Evolutionary conservation across 1,284 basidiomycete species (phyloP), one percentile per base, ranked within the genome.

Genomic region (Irpex lacteus): DNA sequence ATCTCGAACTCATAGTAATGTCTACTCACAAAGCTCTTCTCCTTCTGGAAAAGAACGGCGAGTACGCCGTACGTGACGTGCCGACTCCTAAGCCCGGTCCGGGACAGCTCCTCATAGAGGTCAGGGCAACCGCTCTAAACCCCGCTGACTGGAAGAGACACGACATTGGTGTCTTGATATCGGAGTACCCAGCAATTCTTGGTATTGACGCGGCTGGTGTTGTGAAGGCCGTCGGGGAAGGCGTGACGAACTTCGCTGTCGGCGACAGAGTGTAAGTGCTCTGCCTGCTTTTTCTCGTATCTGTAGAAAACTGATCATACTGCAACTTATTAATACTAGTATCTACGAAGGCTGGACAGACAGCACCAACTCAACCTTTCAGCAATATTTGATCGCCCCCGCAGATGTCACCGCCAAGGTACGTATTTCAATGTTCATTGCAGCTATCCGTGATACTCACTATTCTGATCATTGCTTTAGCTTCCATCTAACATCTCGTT

Each of bases 161-260:
- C 55, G 72, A 66, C 15, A 69, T 67, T 56, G 77, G 73, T 0
- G 65, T 74, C 49, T 72, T 77, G 64, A 66, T 76, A 19, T 71
- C 74, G 50, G 72, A 70, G 34, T 80, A 75, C 60, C 80, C 85
- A 7, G 76, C 78, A 7, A 73, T 84, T 5, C 72, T 85, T 9
- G 89, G 89, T 4, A 79, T 75, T 18, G 89, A 91, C 69, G 81
- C 81, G 55, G 81, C 83, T 36, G 89, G 89, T 8, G 75, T 80
- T 3, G 81, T 90, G 21, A 81, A 81, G 21, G 76, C 79, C 57
- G 72, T 89, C 44, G 87, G 87, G 5, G 77, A 78, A 55, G 82
- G 78, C 0, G 85, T 88, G 13, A 75, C 76, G 1, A 73, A 76
- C 44, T 79, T 87, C 70, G 73, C 76, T 56, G 79, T 82, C 44